Evolutionary conservation across 805 yeast genomes (phyloP).

Genomic region (Saccharomycopsis fibuligera): DNA sequence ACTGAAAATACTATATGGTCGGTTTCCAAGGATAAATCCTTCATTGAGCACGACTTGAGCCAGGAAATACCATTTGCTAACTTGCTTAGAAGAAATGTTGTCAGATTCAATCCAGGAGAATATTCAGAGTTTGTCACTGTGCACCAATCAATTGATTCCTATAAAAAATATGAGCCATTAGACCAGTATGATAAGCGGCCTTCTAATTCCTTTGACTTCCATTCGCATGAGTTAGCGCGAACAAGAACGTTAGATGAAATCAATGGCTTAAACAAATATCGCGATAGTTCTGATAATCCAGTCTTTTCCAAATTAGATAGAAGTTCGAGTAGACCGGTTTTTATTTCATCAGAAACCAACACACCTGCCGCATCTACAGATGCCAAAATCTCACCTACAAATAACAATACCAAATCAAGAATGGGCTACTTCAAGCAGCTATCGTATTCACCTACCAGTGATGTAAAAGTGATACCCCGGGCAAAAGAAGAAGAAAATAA

Average conservation of each 20-base stretch:
- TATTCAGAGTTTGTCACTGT: constrained; percentile 14
- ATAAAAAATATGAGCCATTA: neutral
- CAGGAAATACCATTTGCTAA: constrained; percentile 15
- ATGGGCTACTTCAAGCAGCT: neutral
- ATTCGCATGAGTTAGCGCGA: neutral
- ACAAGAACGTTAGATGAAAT: neutral
- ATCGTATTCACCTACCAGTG: neutral
- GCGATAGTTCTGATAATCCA: no score
- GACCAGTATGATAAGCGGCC: neutral
- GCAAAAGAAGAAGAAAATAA: neutral
- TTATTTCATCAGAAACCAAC: constrained; percentile 3
- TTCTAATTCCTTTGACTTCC: neutral
- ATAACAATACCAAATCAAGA: neutral
- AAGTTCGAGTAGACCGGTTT: no score
- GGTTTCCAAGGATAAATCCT: constrained; percentile 34
- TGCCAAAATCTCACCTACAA: neutral
- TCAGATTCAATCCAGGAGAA: constrained; percentile 12
- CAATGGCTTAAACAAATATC: neutral
- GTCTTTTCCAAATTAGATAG: no score
- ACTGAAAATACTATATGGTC: constrained; percentile 33
- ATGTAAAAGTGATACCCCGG: neutral
- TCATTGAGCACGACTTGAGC: constrained; percentile 32
- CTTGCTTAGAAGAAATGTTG: constrained; percentile 5
- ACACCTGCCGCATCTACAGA: neutral
- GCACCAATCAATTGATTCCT: constrained; percentile 13